Conservation (phyloP, 768 basidiomycete species). For the Suillus alpinus region DNA sequence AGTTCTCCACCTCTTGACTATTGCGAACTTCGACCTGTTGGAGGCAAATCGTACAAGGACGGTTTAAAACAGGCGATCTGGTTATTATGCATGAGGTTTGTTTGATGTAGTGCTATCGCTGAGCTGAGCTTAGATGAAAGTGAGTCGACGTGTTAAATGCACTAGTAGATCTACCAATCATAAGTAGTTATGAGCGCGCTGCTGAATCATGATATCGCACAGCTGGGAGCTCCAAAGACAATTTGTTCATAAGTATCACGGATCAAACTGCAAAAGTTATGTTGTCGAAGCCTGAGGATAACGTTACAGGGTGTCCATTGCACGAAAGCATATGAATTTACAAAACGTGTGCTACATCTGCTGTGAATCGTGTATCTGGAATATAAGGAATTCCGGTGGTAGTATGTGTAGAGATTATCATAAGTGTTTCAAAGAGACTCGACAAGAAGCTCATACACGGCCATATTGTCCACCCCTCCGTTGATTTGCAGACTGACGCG, state of each 20-base stretch:
- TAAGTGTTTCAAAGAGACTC: conserved; percentile 22
- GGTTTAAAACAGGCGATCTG: neutral
- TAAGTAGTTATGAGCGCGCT: neutral
- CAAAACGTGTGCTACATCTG: neutral
- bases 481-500: conserved; percentile 15
- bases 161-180: neutral
- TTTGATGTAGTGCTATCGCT: neutral
- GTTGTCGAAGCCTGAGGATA: neutral
- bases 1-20: neutral
- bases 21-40: neutral
- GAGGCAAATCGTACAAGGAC: neutral
- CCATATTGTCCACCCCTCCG: conserved; percentile 6
- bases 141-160: neutral
- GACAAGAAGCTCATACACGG: conserved; percentile 17
- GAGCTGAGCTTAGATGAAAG: neutral
- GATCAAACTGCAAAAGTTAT: neutral
- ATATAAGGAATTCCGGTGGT: too few relatives aligned
- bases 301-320: too few relatives aligned
- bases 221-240: neutral
- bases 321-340: neutral
- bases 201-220: neutral
- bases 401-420: neutral
- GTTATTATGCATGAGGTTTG: too few relatives aligned
- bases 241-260: neutral
- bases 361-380: neutral